Conservation (phyloP, 176 grass and related monocot genomes). For the Carex kokanica region DNA sequence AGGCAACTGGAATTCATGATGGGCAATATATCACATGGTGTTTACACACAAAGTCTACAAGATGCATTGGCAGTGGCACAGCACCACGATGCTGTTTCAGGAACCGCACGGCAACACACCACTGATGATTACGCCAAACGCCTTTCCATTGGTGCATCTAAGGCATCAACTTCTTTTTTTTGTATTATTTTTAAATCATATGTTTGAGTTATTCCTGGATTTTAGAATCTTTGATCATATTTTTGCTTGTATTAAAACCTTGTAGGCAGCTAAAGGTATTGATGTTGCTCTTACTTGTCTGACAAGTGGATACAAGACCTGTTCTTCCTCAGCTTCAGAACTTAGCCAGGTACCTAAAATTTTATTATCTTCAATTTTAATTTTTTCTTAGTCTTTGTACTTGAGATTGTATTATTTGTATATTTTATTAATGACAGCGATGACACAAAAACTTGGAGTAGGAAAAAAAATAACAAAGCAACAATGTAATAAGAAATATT, state of each 20-base stretch:
- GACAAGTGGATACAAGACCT: slow-evolving; percentile 45
- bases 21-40: slow-evolving; percentile 35
- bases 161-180: slow-evolving; percentile 30
- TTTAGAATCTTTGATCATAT: background rate
- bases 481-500: background rate
- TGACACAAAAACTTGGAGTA: background rate
- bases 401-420: background rate
- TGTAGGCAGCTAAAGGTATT: slow-evolving; percentile 63
- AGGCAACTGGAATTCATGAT: slow-evolving; percentile 73
- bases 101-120: slow-evolving; percentile 78
- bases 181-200: background rate
- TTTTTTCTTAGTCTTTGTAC: background rate
- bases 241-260: background rate
- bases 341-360: slow-evolving; percentile 56
- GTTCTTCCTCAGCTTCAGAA: slow-evolving; percentile 35
- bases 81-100: slow-evolving; percentile 83
- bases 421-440: background rate
- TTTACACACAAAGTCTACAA: slow-evolving; percentile 57
- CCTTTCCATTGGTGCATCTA: slow-evolving; percentile 59
- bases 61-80: slow-evolving; percentile 81
- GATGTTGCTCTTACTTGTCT: slow-evolving; percentile 58
- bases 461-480: background rate
- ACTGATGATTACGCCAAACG: slow-evolving; percentile 89
- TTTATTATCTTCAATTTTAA: background rate
- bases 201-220: background rate